These are phyloP conservation scores for Hypoxylon intermedium DNA, from an alignment of 495 filamentous ascomycete genomes.

Conservation along the genomic window DNA sequence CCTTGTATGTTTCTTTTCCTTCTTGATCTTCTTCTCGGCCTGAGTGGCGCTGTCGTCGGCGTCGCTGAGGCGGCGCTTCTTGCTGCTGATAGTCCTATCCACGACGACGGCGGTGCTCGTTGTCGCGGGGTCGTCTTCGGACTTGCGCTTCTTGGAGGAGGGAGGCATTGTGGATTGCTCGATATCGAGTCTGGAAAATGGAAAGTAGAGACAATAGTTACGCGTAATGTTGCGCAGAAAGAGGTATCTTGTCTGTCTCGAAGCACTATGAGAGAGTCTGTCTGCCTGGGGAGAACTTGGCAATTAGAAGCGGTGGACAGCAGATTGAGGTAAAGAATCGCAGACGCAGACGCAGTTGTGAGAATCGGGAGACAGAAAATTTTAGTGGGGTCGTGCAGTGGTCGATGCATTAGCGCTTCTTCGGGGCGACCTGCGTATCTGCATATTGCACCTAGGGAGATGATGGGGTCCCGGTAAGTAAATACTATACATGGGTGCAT, in stretches of 20 bases:
- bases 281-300: too few relatives aligned
- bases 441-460: too few relatives aligned
- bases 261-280: too few relatives aligned
- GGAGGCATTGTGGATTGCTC: constrained; percentile 6
- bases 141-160: constrained; percentile 32
- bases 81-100: background rate
- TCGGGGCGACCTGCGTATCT: too few relatives aligned
- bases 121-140: constrained; percentile 20
- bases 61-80: constrained; percentile 28
- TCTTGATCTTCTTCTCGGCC: constrained; percentile 55
- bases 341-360: background rate
- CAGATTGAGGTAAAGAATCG: background rate
- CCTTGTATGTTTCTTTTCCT: too few relatives aligned
- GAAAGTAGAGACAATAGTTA: background rate
- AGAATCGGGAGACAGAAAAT: constrained; percentile 17
- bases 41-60: constrained; percentile 27
- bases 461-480: too few relatives aligned
- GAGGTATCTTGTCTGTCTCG: too few relatives aligned
- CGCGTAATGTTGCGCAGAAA: too few relatives aligned
- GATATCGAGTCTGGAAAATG: background rate
- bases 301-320: too few relatives aligned
- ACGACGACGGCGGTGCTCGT: background rate
- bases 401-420: background rate
- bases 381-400: constrained; percentile 14
- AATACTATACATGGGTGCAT: too few relatives aligned